Percentiles rank a stretch among this genome's conserved stretches.
Evolutionary conservation across 352 stramenopile genomes (phyloP).

Genomic region (Phytopythium sindhum): DNA sequence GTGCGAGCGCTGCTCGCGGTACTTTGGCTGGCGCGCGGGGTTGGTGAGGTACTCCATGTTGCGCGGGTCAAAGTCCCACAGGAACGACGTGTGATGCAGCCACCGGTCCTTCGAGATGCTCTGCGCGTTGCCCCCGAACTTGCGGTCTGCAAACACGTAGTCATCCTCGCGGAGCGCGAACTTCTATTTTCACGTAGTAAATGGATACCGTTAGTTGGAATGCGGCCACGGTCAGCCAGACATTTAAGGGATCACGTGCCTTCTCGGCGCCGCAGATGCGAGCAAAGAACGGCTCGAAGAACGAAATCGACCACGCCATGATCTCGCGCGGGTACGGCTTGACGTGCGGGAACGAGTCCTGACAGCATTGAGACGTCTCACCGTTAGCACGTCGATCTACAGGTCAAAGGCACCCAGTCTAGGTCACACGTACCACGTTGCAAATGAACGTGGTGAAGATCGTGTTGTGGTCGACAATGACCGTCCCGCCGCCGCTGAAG

Average conservation of each 20-base stretch:
- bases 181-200: constrained; percentile 27
- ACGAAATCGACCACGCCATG: constrained; percentile 89
- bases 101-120: constrained; percentile 93
- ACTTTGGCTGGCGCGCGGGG: constrained; percentile 92
- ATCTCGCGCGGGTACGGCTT: constrained; percentile 89
- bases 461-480: constrained; percentile 95
- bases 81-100: constrained; percentile 97
- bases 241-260: not conserved
- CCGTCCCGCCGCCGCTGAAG: constrained; percentile 96
- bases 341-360: constrained; percentile 69
- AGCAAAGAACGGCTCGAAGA: constrained; percentile 79
- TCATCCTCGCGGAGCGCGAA: constrained; percentile 95
- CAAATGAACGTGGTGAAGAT: constrained; percentile 93
- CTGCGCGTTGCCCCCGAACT: constrained; percentile 97
- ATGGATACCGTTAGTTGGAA: not conserved
- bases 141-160: constrained; percentile 93
- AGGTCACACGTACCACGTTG: constrained; percentile 44
- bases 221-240: not conserved
- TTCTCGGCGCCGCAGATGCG: constrained; percentile 34
- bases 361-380: not conserved
- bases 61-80: constrained; percentile 93
- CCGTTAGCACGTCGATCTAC: not conserved
- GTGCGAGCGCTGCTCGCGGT: constrained; percentile 91
- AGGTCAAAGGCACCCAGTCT: not conserved
- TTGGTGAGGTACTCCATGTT: constrained; percentile 97